Conservation (phyloP, 768 basidiomycete genomes). For the Naematelia encephala region DNA sequence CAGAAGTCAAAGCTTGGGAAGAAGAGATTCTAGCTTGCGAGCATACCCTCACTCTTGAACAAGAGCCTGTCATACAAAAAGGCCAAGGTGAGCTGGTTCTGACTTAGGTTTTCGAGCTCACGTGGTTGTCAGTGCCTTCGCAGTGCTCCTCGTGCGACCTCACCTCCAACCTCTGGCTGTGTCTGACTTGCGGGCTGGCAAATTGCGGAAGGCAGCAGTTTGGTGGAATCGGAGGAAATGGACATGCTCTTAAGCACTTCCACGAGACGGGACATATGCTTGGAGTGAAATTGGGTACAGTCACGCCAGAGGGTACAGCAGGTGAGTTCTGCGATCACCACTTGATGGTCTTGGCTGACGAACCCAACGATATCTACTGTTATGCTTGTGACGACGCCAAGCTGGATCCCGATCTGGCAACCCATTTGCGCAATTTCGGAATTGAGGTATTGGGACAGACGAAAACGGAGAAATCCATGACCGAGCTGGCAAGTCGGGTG, state of each 20-base stretch:
- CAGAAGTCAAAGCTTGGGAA: constrained; percentile 96
- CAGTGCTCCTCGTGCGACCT: constrained; percentile 80
- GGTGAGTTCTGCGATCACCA: constrained; percentile 56
- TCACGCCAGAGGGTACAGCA: constrained; percentile 88
- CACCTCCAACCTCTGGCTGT: constrained; percentile 91
- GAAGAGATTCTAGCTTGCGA: constrained; percentile 86
- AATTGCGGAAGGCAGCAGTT: constrained; percentile 85
- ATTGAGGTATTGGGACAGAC: constrained; percentile 76
- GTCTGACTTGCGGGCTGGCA: constrained; percentile 81
- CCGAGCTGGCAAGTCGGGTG: constrained; percentile 71
- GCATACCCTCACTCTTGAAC: constrained; percentile 64
- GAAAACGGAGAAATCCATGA: constrained; percentile 96
- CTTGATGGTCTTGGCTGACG: constrained; percentile 4
- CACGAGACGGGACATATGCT: constrained; percentile 69
- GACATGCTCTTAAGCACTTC: constrained; percentile 81
- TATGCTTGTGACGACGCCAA: constrained; percentile 83
- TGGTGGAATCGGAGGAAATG: constrained; percentile 78
- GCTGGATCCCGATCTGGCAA: constrained; percentile 68
- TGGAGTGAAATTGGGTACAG: constrained; percentile 91
- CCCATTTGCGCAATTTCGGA: constrained; percentile 75
- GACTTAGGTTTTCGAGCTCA: neutral
- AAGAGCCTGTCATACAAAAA: constrained; percentile 47
- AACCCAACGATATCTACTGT: constrained; percentile 75
- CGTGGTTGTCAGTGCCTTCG: constrained; percentile 61
- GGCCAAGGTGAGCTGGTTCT: constrained; percentile 25